phyloP scores from a whole-genome alignment of 805 yeast genomes.

The Starmerella gropengiesseri region DNA sequence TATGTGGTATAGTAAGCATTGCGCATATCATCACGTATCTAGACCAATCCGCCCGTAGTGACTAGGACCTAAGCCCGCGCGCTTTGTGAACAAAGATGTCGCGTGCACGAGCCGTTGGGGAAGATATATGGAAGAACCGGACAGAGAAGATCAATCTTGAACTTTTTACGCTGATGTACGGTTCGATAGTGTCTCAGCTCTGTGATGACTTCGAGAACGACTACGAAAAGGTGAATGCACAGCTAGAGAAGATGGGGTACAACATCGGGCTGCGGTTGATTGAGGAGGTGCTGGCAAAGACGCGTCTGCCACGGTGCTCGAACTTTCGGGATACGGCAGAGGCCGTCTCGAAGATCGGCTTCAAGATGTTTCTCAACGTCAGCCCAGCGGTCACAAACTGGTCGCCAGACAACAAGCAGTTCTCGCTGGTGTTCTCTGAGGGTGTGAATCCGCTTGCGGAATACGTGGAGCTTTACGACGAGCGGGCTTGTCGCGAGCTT shows the following conservation, averaged over 20 bases:
- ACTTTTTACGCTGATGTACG: conserved; percentile 87
- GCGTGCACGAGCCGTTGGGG: conserved; percentile 44
- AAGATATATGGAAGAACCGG: conserved; percentile 82
- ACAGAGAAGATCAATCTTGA: conserved; percentile 88
- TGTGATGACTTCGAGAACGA: conserved; percentile 73
- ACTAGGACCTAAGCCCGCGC: too few species aligned
- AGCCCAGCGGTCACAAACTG: conserved; percentile 67
- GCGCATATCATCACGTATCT: too few species aligned
- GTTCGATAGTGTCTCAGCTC: conserved; percentile 82
- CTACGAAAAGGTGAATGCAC: conserved; percentile 67
- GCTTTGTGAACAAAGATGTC: too few species aligned
- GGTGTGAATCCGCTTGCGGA: conserved; percentile 71
- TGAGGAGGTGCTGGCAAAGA: conserved; percentile 83
- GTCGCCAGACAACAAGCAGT: conserved; percentile 64
- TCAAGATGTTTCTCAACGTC: conserved; percentile 76
- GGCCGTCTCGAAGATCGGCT: conserved; percentile 73
- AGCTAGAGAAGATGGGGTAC: conserved; percentile 87
- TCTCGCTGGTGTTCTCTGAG: conserved; percentile 61
- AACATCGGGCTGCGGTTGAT: conserved; percentile 83
- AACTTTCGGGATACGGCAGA: conserved; percentile 80
- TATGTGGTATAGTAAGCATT: too few species aligned
- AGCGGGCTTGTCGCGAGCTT: conserved; percentile 53
- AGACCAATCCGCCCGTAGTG: too few species aligned
- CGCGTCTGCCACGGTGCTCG: conserved; percentile 74
- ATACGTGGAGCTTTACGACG: conserved; percentile 87